Base-by-base conservation (phyloP, 495 filamentous ascomycete species). In the Penicillium silybi region DNA sequence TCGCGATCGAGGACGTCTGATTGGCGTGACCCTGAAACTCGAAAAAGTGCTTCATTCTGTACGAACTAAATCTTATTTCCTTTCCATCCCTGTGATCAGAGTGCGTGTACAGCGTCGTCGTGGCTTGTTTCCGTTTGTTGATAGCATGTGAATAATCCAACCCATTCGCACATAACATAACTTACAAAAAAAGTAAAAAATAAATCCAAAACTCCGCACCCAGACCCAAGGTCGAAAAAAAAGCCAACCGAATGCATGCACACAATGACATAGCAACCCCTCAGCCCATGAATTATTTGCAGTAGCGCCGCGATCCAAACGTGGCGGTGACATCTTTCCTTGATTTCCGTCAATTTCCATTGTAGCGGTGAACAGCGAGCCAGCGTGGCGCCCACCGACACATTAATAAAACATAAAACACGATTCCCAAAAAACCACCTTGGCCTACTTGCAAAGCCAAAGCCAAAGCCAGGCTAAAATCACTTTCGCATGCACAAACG, bases 321-420 rank as follows among this genome's bases (percentile, higher is more conserved):
- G 54, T 65, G 60, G 63, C 63, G 63, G 63, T 66, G 57, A 61
- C 57, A 56, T 60, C 32, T n/a, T n/a, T n/a, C n/a, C n/a, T 54
- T 54, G 52, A 51, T 56, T 61, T 61, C 52, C 26, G 6, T 26
- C 23, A 1, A 13, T 1, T 29, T 29, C 11, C 29, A 50, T 57
- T 56, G 60, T 66, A 63, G 63, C 63, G 63, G 63, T 66, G 63
- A 63, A 54, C 29, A 20, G 22, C 22, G 11, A 19, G 47, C 52
- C 22, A 29, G 51, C 40, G 37, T 25, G 39, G 18, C 37, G 5
- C 37, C 37, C 18, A 9, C 16, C 37, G 18, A 19, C 18, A 19
- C 16, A 18, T 11, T 8, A 39, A 19, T 6, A 16, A 5, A 17
- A 2, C 6, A 6, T 18, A 3, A 2, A 39, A 2, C 9, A 38